phyloP scores from a whole-genome alignment of 176 grass and related monocot genomes.

The Musa itinerans region DNA sequence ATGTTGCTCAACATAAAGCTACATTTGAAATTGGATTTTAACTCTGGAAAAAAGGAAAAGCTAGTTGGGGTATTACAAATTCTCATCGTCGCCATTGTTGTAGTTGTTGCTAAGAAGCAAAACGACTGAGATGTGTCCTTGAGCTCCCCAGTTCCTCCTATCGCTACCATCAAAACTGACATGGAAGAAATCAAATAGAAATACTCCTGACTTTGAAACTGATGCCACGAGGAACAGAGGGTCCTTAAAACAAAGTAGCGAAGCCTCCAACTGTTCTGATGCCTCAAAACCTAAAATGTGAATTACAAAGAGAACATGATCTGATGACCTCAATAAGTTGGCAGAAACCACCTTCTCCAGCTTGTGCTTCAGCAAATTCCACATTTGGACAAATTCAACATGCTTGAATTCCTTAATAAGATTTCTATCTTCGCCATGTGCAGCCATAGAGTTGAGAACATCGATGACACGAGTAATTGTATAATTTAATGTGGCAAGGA shows the following conservation, averaged over 20 bases:
- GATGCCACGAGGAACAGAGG: constrained; percentile 71
- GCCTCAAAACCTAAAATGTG: constrained; percentile 69
- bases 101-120: no score
- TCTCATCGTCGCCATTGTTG: no score
- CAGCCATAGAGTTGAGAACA: constrained; percentile 51
- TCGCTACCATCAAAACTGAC: neutral
- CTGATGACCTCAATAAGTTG: constrained; percentile 53
- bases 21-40: no score
- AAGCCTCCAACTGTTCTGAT: constrained; percentile 67
- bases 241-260: constrained; percentile 74
- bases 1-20: no score
- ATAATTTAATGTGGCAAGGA: constrained; percentile 76
- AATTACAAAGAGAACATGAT: constrained; percentile 76
- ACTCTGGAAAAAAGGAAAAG: no score
- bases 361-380: constrained; percentile 72
- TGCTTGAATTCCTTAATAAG: constrained; percentile 60
- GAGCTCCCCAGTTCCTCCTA: no score
- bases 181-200: constrained; percentile 75
- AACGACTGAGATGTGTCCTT: no score
- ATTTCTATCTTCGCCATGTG: constrained; percentile 67
- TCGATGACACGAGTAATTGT: constrained; percentile 52
- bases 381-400: constrained; percentile 36
- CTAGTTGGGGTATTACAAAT: no score
- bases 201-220: constrained; percentile 51
- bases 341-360: constrained; percentile 77